Conservation (phyloP, 116 monocot species). For the Iris pallida region DNA sequence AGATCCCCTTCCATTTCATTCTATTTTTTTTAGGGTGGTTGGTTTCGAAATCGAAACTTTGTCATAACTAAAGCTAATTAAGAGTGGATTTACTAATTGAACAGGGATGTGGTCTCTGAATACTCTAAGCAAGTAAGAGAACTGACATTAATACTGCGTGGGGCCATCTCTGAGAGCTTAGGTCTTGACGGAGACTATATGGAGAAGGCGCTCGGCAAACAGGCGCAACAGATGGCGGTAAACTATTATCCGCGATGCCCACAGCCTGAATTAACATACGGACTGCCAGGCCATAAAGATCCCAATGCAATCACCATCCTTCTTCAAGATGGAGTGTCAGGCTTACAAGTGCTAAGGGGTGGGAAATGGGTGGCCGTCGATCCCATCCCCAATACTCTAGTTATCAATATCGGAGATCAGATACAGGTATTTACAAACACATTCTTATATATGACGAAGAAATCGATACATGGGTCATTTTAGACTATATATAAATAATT, state of each 20-base stretch:
- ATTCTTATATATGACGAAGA: not conserved
- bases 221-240: constrained; percentile 60
- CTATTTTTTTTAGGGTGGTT: too few species aligned
- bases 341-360: constrained; percentile 43
- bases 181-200: constrained; percentile 34
- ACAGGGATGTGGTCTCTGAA: constrained; percentile 36
- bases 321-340: constrained; percentile 44
- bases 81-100: not conserved
- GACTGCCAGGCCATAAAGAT: constrained; percentile 51
- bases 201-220: constrained; percentile 36
- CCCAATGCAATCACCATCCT: constrained; percentile 49
- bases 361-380: constrained; percentile 43
- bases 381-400: constrained; percentile 27
- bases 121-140: constrained; percentile 33
- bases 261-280: constrained; percentile 48
- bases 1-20: not conserved
- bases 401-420: constrained; percentile 60
- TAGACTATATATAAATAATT: not conserved
- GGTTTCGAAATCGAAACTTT: not conserved
- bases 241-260: constrained; percentile 70
- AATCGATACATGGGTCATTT: constrained; percentile 15
- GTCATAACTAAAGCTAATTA: not conserved
- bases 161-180: constrained; percentile 51
- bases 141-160: constrained; percentile 26
- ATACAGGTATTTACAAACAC: constrained; percentile 48